Evolutionary conservation across 2,329 filamentous ascomycete species (phyloP).

Genomic region (Pestalotiopsis sp.): DNA sequence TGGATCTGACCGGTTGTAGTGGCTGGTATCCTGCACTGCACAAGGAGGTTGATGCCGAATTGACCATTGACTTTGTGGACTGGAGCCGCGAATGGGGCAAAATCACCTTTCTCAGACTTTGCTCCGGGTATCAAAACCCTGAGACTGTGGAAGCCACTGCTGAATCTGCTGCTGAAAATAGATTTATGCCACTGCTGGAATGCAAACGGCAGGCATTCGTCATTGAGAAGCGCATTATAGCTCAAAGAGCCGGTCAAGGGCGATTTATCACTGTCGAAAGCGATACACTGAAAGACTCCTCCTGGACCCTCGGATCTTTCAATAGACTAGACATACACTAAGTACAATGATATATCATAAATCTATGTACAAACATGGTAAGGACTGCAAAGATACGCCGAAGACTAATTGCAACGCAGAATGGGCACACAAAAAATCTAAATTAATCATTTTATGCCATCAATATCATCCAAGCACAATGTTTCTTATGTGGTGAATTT

Average conservation of each 20-base stretch:
- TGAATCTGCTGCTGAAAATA: slow-evolving; percentile 26
- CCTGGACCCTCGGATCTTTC: neutral
- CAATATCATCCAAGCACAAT: too few species aligned
- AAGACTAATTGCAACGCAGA: too few species aligned
- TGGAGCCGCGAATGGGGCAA: slow-evolving; percentile 59
- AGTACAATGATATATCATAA: neutral
- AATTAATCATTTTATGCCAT: too few species aligned
- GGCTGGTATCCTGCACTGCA: slow-evolving; percentile 56
- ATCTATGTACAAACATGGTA: too few species aligned
- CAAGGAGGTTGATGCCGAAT: slow-evolving; percentile 43
- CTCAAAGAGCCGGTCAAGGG: slow-evolving; percentile 49
- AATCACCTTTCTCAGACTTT: slow-evolving; percentile 46
- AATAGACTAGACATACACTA: neutral
- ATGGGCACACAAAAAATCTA: too few species aligned
- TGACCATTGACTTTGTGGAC: slow-evolving; percentile 43
- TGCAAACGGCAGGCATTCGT: slow-evolving; percentile 39
- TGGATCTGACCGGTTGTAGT: slow-evolving; percentile 63
- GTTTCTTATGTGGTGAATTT: too few species aligned
- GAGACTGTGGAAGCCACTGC: too few species aligned
- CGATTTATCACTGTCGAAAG: slow-evolving; percentile 52
- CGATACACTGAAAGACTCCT: slow-evolving; percentile 26
- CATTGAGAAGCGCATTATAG: slow-evolving; percentile 51
- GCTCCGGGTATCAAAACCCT: slow-evolving; percentile 39
- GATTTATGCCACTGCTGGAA: slow-evolving; percentile 36
- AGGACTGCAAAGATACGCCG: too few species aligned